These are phyloP conservation scores for Malassezia brasiliensis DNA, from an alignment of 1,284 basidiomycete species.

Conservation along the genomic window DNA sequence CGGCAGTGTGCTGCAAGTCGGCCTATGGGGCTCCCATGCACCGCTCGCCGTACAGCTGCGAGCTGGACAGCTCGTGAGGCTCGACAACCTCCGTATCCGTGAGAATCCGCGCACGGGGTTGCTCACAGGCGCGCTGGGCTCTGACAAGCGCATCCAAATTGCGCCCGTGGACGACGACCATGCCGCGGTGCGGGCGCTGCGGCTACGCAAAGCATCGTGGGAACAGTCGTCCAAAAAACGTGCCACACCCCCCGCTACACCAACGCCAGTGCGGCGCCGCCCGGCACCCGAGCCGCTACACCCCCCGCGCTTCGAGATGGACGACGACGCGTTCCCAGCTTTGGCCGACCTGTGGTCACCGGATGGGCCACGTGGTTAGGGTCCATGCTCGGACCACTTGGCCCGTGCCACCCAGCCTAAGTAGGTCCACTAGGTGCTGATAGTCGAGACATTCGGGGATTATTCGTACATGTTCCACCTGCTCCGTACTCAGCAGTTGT, in stretches of 20 bases:
- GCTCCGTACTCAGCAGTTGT: too few relatives aligned
- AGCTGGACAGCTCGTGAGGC: constrained; percentile 29
- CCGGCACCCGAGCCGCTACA: constrained; percentile 6
- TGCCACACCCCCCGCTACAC: background rate
- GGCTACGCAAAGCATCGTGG: constrained; percentile 2
- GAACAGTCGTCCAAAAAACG: background rate
- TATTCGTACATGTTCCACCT: too few relatives aligned
- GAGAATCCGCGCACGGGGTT: constrained; percentile 21
- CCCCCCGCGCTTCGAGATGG: constrained; percentile 10
- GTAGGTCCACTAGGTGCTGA: too few relatives aligned
- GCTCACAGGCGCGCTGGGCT: constrained; percentile 29
- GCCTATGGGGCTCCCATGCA: constrained; percentile 32
- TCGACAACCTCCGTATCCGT: constrained; percentile 29
- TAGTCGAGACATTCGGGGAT: too few relatives aligned
- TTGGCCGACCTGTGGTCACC: background rate
- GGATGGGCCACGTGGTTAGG: too few relatives aligned
- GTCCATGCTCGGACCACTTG: background rate
- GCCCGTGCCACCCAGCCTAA: background rate
- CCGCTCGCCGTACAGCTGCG: constrained; percentile 24
- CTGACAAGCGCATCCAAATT: constrained; percentile 28
- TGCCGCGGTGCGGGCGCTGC: background rate
- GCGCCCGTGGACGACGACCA: background rate
- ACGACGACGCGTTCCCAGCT: constrained; percentile 1
- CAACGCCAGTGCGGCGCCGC: background rate
- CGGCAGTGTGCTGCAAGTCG: constrained; percentile 32